phyloP scores from a whole-genome alignment of 2,329 filamentous ascomycete genomes.

The Hymenotorrendiella dingleyae region DNA sequence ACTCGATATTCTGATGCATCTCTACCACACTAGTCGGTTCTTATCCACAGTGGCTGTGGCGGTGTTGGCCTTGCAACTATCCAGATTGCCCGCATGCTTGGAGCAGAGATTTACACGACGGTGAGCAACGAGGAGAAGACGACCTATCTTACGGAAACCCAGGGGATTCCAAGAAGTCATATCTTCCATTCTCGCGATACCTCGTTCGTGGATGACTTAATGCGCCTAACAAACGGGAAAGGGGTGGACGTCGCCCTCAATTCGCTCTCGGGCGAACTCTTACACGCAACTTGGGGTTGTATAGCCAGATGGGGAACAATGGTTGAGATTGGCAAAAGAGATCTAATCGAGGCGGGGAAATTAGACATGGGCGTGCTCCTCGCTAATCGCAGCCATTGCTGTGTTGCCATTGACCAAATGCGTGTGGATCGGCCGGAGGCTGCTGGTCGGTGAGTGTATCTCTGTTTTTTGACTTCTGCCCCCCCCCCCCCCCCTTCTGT shows the following conservation, averaged over 20 bases:
- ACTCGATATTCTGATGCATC: conserved; percentile 11
- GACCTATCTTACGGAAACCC: not conserved
- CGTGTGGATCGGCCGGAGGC: too few relatives aligned
- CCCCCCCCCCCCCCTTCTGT: too few relatives aligned
- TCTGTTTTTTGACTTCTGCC: too few relatives aligned
- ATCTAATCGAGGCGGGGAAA: not conserved
- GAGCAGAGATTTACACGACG: conserved; percentile 11
- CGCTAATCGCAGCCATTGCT: not conserved
- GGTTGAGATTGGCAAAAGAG: conserved; percentile 31
- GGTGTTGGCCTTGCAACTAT: conserved; percentile 31
- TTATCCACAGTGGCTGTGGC: conserved; percentile 29
- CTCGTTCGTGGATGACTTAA: not conserved
- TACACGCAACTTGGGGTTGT: conserved; percentile 35
- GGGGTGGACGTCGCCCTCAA: not conserved
- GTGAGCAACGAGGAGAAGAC: not conserved
- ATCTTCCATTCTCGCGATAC: not conserved
- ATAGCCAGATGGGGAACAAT: conserved; percentile 31
- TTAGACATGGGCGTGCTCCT: not conserved
- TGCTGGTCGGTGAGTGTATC: too few relatives aligned
- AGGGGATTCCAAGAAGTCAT: not conserved
- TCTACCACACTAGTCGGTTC: conserved; percentile 22
- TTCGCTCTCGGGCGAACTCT: conserved; percentile 14
- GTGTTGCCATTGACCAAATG: conserved; percentile 18
- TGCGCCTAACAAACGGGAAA: not conserved
- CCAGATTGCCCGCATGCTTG: conserved; percentile 23